Evolutionary conservation across 257 asterid species (phyloP), one percentile per base, ranked within the genome.

Genomic region (Misopates orontium): DNA sequence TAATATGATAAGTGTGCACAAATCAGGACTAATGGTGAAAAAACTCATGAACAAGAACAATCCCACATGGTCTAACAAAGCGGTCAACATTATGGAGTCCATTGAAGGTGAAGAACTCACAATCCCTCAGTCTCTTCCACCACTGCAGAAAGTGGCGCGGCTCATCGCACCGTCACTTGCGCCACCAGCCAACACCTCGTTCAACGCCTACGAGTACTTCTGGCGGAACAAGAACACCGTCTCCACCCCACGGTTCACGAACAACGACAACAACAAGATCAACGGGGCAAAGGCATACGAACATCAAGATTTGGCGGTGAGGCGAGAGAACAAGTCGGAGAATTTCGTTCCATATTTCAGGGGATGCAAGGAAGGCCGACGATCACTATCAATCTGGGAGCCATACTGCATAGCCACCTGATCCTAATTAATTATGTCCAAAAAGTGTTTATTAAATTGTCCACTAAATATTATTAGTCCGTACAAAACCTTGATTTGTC

Each of bases 381-480:
- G 79, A 48, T 77, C 93, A 59, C 80, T 76, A 21, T 1, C 66
- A 62, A 64, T 77, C 28, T 78, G 90, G 85, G 86, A 82, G 81
- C 87, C 95, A 32, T 50, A 74, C 59, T 88, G 98, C 88, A 81
- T 91, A 69, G 92, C 94, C 63, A 84, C 98, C 21, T 86, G n/a
- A n/a, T 85, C 65, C 82, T 68, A 85, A 57, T 52, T 44, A 28
- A 20, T 48, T 45, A 25, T 18, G 55, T 39, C 52, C 40, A 13
- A 13, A n/a, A 47, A 12, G 5, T 66, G 72, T 69, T 70, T 65
- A 52, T 75, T 59, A 20, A 60, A 17, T 54, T n/a, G 1, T 10
- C 49, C 3, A 15, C 60, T 65, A 54, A 28, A 50, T 66, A 14
- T 28, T 58, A 31, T 58, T 18, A 5, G 13, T 32, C 40, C 40